These are phyloP conservation scores for Vitis hybrid DNA, from an alignment of 177 flowering plant genomes.

Conservation along the genomic window DNA sequence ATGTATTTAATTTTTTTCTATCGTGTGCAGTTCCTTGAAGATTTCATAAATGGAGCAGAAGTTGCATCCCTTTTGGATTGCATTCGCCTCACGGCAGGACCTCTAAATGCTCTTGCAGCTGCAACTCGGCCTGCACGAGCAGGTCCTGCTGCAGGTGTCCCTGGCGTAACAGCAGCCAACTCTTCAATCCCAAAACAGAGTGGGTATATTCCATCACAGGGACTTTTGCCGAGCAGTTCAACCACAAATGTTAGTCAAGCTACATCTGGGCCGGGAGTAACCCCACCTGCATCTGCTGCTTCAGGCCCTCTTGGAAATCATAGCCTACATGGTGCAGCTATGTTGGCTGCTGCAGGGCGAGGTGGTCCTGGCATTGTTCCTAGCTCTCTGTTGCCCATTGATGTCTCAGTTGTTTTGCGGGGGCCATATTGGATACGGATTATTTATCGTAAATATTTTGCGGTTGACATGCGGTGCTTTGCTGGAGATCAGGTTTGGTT, in stretches of 20 bases:
- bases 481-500: conserved; percentile 99
- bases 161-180: conserved; percentile 43
- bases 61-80: conserved; percentile 95
- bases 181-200: conserved; percentile 57
- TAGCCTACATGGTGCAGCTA: conserved; percentile 58
- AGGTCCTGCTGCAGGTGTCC: conserved; percentile 69
- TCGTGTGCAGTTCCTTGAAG: conserved; percentile 78
- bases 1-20: background rate
- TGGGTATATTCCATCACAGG: conserved; percentile 51
- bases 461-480: conserved; percentile 99
- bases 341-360: conserved; percentile 80
- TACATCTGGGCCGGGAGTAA: conserved; percentile 42
- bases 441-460: conserved; percentile 86
- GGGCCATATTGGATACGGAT: conserved; percentile 98
- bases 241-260: conserved; percentile 42
- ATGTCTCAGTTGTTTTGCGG: conserved; percentile 96
- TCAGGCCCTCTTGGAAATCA: conserved; percentile 58
- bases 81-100: conserved; percentile 95
- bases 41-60: conserved; percentile 96
- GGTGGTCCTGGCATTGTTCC: conserved; percentile 98
- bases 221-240: conserved; percentile 46
- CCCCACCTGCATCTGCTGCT: conserved; percentile 34
- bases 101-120: conserved; percentile 91
- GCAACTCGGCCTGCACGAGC: conserved; percentile 98
- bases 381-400: conserved; percentile 92